Conservation (phyloP, 306 rosid genomes). For the Pyrus pyrifolia region DNA sequence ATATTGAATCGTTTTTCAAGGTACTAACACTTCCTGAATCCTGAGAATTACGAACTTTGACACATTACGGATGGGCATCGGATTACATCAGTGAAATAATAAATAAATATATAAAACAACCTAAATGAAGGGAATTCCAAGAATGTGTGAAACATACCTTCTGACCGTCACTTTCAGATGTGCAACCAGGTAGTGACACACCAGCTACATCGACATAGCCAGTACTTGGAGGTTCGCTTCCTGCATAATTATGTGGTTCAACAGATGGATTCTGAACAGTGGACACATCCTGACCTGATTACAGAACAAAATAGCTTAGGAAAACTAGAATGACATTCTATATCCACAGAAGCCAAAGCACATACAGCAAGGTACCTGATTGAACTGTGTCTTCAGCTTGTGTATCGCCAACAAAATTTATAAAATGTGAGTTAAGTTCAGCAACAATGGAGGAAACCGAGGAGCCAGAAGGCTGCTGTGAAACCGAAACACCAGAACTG, state of each 20-base stretch:
- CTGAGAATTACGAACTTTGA: slow-evolving; percentile 25
- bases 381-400: slow-evolving; percentile 42
- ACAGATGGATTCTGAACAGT: slow-evolving; percentile 36
- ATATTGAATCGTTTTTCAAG: slow-evolving; percentile 36
- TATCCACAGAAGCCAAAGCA: not conserved
- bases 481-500: slow-evolving; percentile 46
- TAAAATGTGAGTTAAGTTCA: slow-evolving; percentile 49
- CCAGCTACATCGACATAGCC: slow-evolving; percentile 19
- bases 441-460: slow-evolving; percentile 50
- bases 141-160: slow-evolving; percentile 33
- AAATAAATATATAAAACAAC: not conserved
- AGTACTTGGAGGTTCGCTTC: slow-evolving; percentile 41
- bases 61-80: slow-evolving; percentile 29
- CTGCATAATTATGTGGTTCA: slow-evolving; percentile 24
- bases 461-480: slow-evolving; percentile 52
- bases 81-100: slow-evolving; percentile 13
- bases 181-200: slow-evolving; percentile 26
- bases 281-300: slow-evolving; percentile 48
- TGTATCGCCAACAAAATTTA: slow-evolving; percentile 42
- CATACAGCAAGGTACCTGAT: slow-evolving; percentile 43
- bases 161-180: slow-evolving; percentile 35
- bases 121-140: slow-evolving; percentile 1
- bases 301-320: slow-evolving; percentile 19
- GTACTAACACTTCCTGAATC: slow-evolving; percentile 35
- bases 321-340: not conserved